These are phyloP conservation scores for Tylopilus cervinicoccineus DNA, from an alignment of 768 basidiomycete species.

Conservation along the genomic window DNA sequence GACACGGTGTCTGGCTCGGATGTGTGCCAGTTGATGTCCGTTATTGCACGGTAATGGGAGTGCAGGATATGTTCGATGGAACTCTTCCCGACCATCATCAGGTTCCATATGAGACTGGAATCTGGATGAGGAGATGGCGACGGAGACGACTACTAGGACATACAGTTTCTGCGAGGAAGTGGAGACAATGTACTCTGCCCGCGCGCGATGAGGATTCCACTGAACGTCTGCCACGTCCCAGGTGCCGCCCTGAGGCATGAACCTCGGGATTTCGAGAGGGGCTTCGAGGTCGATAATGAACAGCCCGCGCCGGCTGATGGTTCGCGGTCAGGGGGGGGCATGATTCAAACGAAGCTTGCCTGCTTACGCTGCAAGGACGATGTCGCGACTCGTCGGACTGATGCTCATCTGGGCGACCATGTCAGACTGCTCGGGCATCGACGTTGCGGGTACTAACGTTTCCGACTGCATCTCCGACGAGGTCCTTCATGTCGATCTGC, in stretches of 20 bases:
- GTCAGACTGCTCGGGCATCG: not conserved
- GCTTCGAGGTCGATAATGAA: slow-evolving; percentile 94
- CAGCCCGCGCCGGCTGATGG: slow-evolving; percentile 70
- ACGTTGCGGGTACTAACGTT: slow-evolving; percentile 49
- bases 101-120: slow-evolving; percentile 87
- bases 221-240: slow-evolving; percentile 95
- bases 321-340: not conserved
- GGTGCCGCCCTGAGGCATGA: slow-evolving; percentile 92
- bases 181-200: slow-evolving; percentile 79
- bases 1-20: slow-evolving; percentile 80
- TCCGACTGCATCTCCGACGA: slow-evolving; percentile 80
- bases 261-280: slow-evolving; percentile 83
- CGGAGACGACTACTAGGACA: slow-evolving; percentile 20
- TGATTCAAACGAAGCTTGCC: not conserved
- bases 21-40: slow-evolving; percentile 97
- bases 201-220: slow-evolving; percentile 81
- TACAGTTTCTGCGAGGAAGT: slow-evolving; percentile 88
- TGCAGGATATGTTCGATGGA: slow-evolving; percentile 83
- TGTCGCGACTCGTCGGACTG: slow-evolving; percentile 81
- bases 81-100: slow-evolving; percentile 66
- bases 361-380: slow-evolving; percentile 84
- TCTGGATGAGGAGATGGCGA: not conserved
- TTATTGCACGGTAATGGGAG: slow-evolving; percentile 92
- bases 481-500: slow-evolving; percentile 74
- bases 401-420: slow-evolving; percentile 73